Base-by-base conservation (phyloP, 441 rosid genomes). In the Daphne laureola region DNA sequence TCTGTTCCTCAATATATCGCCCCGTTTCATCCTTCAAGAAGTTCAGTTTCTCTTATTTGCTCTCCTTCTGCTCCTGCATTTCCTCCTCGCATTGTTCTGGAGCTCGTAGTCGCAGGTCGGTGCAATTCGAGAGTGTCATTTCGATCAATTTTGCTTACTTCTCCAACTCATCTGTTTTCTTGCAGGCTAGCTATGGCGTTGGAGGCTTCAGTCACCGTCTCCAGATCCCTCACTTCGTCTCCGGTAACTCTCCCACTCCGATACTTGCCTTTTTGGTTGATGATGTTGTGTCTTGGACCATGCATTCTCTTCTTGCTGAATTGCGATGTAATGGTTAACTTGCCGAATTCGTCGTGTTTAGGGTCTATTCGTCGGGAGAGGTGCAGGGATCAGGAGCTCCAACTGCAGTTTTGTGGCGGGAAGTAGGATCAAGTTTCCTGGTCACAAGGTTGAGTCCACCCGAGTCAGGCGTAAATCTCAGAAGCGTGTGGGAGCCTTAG, bases 181-280 rank as follows among this genome's bases (percentile, higher is more conserved):
- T 53, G 61, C 51, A 23, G 60, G 62, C 48, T 12, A 65, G 62
- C 48, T 12, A 65, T 66, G 59, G 62, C 69, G 54, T 67, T 88
- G 88, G 96, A 83, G 76, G 73, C 83, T 21, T 72, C 80, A 46
- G 65, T 83, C 75, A 79, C 87, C 17, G 59, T 68, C 15, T 75
- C 76, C 82, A 87, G 76, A 72, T 78, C 90, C 58, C 4, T 75
- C 14, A 43, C 78, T 25, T 67, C 87, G 17, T 15, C 79, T 67
- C 79, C 95, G 21, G 92, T 82, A 68, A 81, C 79, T 57, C 43
- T 11, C 46, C 47, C 48, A 49, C 16, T 42, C 41, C 53, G 2
- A 18, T 18, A 18, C 23, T 18, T 18, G 23, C 1, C 16, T 55
- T 36, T 57, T 40, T n/a, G 51, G 14, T 50, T 36, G 49, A 13